These are phyloP conservation scores for Yarrowia alimentaria DNA, from an alignment of 805 yeast species.

Conservation along the genomic window DNA sequence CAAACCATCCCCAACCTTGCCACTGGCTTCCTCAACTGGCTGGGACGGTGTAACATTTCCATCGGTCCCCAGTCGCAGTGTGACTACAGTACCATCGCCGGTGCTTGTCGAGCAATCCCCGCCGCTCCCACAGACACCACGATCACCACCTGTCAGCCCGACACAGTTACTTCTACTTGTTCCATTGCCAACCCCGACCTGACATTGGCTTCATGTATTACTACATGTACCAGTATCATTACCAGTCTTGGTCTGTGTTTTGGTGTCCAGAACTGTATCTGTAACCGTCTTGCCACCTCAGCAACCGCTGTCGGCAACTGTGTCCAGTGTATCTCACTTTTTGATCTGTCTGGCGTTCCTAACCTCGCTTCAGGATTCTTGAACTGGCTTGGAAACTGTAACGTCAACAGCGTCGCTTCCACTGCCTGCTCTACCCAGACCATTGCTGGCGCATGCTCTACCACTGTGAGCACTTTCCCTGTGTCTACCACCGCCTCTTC, in stretches of 20 bases:
- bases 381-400: not conserved
- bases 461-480: slow-evolving; percentile 1
- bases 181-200: not conserved
- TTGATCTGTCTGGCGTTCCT: not conserved
- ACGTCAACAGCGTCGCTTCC: not conserved
- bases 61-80: no score
- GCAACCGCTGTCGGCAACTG: not conserved
- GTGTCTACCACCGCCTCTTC: not conserved
- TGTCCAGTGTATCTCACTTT: slow-evolving; percentile 1
- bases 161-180: not conserved
- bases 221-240: not conserved
- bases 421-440: not conserved
- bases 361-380: not conserved
- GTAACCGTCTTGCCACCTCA: not conserved
- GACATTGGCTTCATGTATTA: not conserved
- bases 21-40: not conserved
- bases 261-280: not conserved
- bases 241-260: not conserved
- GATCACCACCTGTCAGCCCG: not conserved
- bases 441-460: not conserved
- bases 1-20: slow-evolving; percentile 6
- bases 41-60: slow-evolving; percentile 1
- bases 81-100: no score
- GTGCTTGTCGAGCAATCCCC: slow-evolving; percentile 3
- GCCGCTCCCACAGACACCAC: not conserved